phyloP scores from a whole-genome alignment of 495 filamentous ascomycete genomes.

The Baudoinia panamericana region DNA sequence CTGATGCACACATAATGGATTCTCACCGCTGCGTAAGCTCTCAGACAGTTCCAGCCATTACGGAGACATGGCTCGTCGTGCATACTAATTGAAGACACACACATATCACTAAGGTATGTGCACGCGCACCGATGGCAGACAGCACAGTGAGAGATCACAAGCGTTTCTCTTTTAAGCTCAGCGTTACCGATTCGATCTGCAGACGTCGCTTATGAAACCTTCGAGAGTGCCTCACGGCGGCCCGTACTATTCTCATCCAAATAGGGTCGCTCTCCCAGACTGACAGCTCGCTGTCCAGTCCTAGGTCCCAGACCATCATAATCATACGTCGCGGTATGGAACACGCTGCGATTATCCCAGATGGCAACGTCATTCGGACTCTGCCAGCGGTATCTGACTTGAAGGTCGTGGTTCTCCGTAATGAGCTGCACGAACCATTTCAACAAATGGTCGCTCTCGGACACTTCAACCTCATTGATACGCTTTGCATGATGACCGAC shows the following conservation, averaged over 20 bases:
- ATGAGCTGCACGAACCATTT: constrained; percentile 51
- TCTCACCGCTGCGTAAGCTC: no score
- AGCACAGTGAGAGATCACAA: no score
- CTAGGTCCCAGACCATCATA: constrained; percentile 45
- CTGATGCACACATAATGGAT: no score
- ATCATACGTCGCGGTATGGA: constrained; percentile 60
- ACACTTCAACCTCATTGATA: constrained; percentile 54
- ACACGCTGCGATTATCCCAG: constrained; percentile 65
- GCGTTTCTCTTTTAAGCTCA: no score
- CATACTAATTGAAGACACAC: no score
- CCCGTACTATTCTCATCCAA: constrained; percentile 38
- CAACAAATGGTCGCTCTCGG: constrained; percentile 50
- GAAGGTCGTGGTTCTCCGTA: constrained; percentile 66
- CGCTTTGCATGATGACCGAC: constrained; percentile 47
- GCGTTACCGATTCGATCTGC: no score
- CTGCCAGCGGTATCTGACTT: constrained; percentile 50
- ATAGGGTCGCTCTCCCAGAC: constrained; percentile 58
- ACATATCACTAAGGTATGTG: no score
- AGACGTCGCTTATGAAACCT: no score
- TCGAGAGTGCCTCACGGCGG: no score
- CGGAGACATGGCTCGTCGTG: no score
- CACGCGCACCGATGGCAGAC: no score
- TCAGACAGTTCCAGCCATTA: no score
- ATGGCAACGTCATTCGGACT: constrained; percentile 40
- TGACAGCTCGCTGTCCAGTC: constrained; percentile 48